phyloP scores from a whole-genome alignment of 805 yeast genomes.

The Cyberlindnera mississippiensis region DNA sequence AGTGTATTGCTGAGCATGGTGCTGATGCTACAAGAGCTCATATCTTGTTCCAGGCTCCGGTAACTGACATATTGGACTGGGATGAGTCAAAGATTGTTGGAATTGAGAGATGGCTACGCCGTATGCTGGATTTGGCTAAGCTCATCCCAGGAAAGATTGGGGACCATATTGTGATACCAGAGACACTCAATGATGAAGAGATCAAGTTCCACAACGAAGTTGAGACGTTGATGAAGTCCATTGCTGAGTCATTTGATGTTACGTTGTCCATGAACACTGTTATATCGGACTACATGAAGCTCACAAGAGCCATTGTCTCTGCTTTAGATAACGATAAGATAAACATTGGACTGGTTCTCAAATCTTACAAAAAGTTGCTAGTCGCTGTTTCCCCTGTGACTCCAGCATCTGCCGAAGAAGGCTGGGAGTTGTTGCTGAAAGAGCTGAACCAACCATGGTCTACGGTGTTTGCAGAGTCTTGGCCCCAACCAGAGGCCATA shows the following conservation, averaged over 20 bases:
- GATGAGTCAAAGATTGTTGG: slow-evolving; percentile 86
- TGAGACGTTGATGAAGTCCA: slow-evolving; percentile 42
- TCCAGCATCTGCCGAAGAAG: slow-evolving; percentile 80
- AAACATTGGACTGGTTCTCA: slow-evolving; percentile 39
- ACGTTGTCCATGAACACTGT: slow-evolving; percentile 75
- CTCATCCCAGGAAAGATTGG: slow-evolving; percentile 12
- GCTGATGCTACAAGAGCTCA: slow-evolving; percentile 96
- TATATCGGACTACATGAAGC: slow-evolving; percentile 85
- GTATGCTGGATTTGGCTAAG: slow-evolving; percentile 38
- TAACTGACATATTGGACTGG: slow-evolving; percentile 81
- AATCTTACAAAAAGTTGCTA: slow-evolving; percentile 50
- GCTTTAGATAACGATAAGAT: slow-evolving; percentile 37
- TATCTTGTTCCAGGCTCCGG: slow-evolving; percentile 87
- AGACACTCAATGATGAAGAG: slow-evolving; percentile 39
- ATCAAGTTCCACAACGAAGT: slow-evolving; percentile 53
- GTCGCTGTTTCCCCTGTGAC: slow-evolving; percentile 73
- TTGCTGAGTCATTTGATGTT: slow-evolving; percentile 56
- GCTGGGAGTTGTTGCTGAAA: slow-evolving; percentile 50
- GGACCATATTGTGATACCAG: background rate
- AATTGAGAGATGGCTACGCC: slow-evolving; percentile 78
- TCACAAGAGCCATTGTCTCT: slow-evolving; percentile 48
- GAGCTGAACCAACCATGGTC: slow-evolving; percentile 33
- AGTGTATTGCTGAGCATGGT: slow-evolving; percentile 72
- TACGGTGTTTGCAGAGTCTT: slow-evolving; percentile 53
- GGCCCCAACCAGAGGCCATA: slow-evolving; percentile 53